These are phyloP conservation scores for Monotropa hypopitys DNA, from an alignment of 179 eudicot species.

Conservation along the genomic window DNA sequence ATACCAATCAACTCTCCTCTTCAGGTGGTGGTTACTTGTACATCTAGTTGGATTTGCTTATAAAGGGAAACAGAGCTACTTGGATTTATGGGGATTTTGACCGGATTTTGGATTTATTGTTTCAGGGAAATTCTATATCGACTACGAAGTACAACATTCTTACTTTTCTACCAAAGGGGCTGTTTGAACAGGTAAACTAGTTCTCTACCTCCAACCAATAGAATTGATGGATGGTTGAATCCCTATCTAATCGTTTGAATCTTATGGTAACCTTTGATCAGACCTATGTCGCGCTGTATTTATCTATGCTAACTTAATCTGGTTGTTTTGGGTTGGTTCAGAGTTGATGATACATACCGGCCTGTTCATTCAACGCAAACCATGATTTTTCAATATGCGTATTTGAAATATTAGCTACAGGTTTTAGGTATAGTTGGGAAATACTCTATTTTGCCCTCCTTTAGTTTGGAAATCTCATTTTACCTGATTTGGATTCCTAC, in stretches of 20 bases:
- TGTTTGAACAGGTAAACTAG: constrained; percentile 83
- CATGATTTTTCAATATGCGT: background rate
- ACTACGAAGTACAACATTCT: constrained; percentile 85
- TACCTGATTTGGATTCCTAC: background rate
- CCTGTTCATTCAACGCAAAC: background rate
- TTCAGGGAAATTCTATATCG: constrained; percentile 92
- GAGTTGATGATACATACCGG: background rate
- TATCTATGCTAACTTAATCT: background rate
- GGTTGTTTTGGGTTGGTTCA: background rate
- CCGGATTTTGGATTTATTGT: constrained; percentile 3
- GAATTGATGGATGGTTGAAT: background rate
- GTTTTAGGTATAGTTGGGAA: background rate
- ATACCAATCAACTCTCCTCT: background rate
- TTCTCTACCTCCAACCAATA: constrained; percentile 2
- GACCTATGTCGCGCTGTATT: background rate
- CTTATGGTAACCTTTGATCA: background rate
- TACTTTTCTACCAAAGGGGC: constrained; percentile 91
- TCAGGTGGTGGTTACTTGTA: background rate
- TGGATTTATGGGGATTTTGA: background rate
- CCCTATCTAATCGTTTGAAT: background rate
- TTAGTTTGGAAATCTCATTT: background rate
- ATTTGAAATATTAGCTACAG: background rate
- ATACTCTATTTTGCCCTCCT: too few relatives aligned
- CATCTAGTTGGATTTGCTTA: background rate
- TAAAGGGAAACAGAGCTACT: background rate